Evolutionary conservation across 106 monocot genomes (phyloP).

Genomic region (Dendrobium chrysotoxum): DNA sequence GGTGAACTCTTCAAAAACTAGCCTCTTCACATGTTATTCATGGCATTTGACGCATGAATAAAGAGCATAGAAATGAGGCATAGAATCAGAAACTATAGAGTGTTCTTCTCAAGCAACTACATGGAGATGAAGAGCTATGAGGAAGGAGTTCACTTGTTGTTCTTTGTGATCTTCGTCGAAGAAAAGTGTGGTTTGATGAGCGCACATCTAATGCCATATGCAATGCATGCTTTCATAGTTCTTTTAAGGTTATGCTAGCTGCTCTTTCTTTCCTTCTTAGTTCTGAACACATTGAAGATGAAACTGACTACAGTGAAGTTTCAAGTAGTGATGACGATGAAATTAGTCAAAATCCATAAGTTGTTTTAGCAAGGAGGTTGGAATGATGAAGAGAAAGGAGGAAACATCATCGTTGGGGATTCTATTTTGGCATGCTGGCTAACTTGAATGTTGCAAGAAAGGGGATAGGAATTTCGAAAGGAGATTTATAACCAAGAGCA

Average conservation of each 20-base stretch:
- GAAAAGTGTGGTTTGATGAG: constrained; percentile 96
- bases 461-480: no score
- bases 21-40: constrained; percentile 67
- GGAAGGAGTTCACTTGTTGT: constrained; percentile 68
- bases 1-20: constrained; percentile 53
- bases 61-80: constrained; percentile 76
- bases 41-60: constrained; percentile 77
- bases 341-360: no score
- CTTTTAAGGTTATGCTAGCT: constrained; percentile 80
- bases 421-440: no score
- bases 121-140: constrained; percentile 71
- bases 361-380: constrained; percentile 65
- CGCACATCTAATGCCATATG: constrained; percentile 90
- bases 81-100: constrained; percentile 71
- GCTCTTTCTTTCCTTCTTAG: constrained; percentile 82
- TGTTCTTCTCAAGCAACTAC: constrained; percentile 50
- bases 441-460: no score
- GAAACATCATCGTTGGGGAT: no score
- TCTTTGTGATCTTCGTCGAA: constrained; percentile 86
- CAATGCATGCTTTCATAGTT: constrained; percentile 76
- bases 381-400: no score
- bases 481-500: constrained; percentile 27
- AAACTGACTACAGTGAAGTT: constrained; percentile 49
- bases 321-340: constrained; percentile 72
- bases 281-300: constrained; percentile 54